phyloP scores from a whole-genome alignment of 2,329 filamentous ascomycete genomes.

The Xylariaceae sp. region DNA sequence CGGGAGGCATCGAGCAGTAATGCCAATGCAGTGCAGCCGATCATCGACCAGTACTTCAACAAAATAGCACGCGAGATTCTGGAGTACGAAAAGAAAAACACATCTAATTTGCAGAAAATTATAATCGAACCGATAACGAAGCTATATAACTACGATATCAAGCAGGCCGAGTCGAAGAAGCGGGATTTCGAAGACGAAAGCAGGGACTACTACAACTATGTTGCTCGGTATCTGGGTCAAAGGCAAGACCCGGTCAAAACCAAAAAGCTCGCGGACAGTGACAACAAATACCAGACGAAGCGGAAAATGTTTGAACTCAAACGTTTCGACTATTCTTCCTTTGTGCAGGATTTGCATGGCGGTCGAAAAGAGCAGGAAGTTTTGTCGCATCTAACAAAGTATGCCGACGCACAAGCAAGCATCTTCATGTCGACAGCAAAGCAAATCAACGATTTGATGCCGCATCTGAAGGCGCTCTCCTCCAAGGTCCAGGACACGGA shows the following conservation, averaged over 20 bases:
- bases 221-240: conserved; percentile 92
- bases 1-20: conserved; percentile 86
- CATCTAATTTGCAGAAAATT: conserved; percentile 76
- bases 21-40: conserved; percentile 92
- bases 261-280: conserved; percentile 92
- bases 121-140: conserved; percentile 92
- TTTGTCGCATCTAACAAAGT: conserved; percentile 87
- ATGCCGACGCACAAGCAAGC: conserved; percentile 82
- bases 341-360: conserved; percentile 98
- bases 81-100: conserved; percentile 78
- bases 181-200: conserved; percentile 98
- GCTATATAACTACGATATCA: conserved; percentile 93
- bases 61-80: conserved; percentile 91
- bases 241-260: conserved; percentile 93
- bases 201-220: conserved; percentile 95
- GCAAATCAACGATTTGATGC: conserved; percentile 79
- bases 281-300: conserved; percentile 93
- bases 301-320: conserved; percentile 93
- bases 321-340: conserved; percentile 96
- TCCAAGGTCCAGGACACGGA: conserved; percentile 88
- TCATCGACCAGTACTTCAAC: conserved; percentile 96
- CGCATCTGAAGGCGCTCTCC: conserved; percentile 82
- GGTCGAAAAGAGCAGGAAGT: conserved; percentile 98
- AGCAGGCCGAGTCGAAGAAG: conserved; percentile 93
- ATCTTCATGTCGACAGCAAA: conserved; percentile 78